Evolutionary conservation across 164 flowering plant genomes (phyloP).

Genomic region (Nymphaea thermarum): DNA sequence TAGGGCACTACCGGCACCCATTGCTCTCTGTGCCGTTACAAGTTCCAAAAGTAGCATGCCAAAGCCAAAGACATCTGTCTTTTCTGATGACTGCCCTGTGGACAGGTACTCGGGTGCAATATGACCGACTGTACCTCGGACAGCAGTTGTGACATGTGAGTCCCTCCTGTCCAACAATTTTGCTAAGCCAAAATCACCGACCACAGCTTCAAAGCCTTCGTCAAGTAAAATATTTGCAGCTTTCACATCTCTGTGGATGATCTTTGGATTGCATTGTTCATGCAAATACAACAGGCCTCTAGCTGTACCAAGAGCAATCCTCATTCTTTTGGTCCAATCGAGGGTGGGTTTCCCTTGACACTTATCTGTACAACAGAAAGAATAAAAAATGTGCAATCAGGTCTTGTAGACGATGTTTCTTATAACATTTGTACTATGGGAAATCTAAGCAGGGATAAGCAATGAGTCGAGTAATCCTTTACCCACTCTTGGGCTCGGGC

Average conservation of each 20-base stretch:
- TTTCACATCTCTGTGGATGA: slow-evolving; percentile 95
- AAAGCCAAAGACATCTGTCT: slow-evolving; percentile 95
- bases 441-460: too few relatives aligned
- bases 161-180: slow-evolving; percentile 74
- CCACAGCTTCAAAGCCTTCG: slow-evolving; percentile 88
- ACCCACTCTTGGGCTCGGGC: too few relatives aligned
- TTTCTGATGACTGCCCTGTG: slow-evolving; percentile 97
- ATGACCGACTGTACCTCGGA: slow-evolving; percentile 92
- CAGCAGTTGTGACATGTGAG: slow-evolving; percentile 97
- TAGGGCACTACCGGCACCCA: slow-evolving; percentile 68
- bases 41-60: slow-evolving; percentile 92
- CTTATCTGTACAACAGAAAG: slow-evolving; percentile 28
- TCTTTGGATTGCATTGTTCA: slow-evolving; percentile 85
- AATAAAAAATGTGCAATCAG: too few relatives aligned
- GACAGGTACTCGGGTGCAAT: slow-evolving; percentile 98
- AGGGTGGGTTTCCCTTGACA: slow-evolving; percentile 46
- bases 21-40: slow-evolving; percentile 73
- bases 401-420: too few relatives aligned
- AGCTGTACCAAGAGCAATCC: slow-evolving; percentile 76
- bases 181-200: slow-evolving; percentile 97
- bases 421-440: too few relatives aligned
- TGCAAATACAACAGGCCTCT: slow-evolving; percentile 89
- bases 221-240: slow-evolving; percentile 95
- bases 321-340: slow-evolving; percentile 81
- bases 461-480: too few relatives aligned